phyloP scores from a whole-genome alignment of 306 rosid genomes.

The Fagus sylvatica region DNA sequence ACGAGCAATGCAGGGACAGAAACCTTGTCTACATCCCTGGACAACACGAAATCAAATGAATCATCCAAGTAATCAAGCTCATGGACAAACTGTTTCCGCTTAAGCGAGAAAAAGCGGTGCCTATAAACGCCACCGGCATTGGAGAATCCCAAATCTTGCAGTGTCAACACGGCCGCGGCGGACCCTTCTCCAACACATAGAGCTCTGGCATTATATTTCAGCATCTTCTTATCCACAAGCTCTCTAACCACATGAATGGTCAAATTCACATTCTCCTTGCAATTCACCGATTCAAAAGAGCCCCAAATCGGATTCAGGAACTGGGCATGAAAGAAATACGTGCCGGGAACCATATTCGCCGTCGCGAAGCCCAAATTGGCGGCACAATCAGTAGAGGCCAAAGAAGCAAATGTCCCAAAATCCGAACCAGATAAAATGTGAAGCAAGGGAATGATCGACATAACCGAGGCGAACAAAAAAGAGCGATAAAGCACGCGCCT shows the following conservation, averaged over 20 bases:
- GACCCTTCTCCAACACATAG: constrained; percentile 79
- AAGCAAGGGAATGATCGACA: constrained; percentile 60
- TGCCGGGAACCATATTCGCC: constrained; percentile 27
- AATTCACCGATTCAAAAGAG: constrained; percentile 41
- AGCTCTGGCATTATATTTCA: constrained; percentile 41
- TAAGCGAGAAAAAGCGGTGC: constrained; percentile 47
- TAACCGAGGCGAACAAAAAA: constrained; percentile 53
- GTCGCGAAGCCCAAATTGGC: constrained; percentile 14
- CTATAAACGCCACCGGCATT: constrained; percentile 40
- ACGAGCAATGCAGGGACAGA: constrained; percentile 71
- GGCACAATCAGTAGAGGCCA: constrained; percentile 41
- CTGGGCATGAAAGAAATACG: constrained; percentile 57
- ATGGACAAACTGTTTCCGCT: constrained; percentile 38
- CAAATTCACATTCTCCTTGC: constrained; percentile 46
- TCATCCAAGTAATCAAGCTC: constrained; percentile 45
- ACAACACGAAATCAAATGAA: constrained; percentile 73
- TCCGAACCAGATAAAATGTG: constrained; percentile 49
- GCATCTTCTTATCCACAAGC: constrained; percentile 40
- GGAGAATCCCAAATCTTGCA: constrained; percentile 67
- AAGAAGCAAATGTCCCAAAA: constrained; percentile 43
- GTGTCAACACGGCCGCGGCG: constrained; percentile 32
- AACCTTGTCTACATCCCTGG: constrained; percentile 61
- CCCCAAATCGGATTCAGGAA: constrained; percentile 55
- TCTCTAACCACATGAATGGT: constrained; percentile 48
- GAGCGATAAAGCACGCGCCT: constrained; percentile 52